phyloP scores from a whole-genome alignment of 352 stramenopile genomes.

The Phytophthora cactorum region DNA sequence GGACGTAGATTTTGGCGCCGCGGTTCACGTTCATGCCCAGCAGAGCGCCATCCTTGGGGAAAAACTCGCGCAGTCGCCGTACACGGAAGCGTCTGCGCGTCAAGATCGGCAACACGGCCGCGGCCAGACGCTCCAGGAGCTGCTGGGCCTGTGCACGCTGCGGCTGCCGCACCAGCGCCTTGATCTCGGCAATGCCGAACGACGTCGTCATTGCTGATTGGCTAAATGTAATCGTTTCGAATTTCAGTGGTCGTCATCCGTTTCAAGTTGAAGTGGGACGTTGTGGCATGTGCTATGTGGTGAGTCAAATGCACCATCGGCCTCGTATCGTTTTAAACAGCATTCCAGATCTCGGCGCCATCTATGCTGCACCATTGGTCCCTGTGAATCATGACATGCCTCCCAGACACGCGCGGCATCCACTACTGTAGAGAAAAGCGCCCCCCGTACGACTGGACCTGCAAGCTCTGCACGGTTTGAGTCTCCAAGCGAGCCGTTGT shows the following conservation, averaged over 20 bases:
- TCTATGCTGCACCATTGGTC: no score
- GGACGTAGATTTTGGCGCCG: constrained; percentile 75
- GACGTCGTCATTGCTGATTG: constrained; percentile 25
- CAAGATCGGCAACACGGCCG: constrained; percentile 64
- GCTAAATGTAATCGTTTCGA: constrained; percentile 1
- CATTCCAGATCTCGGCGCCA: no score
- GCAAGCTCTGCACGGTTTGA: no score
- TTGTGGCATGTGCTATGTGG: neutral
- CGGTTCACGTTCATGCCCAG: constrained; percentile 86
- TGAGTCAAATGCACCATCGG: neutral
- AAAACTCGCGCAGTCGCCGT: constrained; percentile 66
- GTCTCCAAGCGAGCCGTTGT: no score
- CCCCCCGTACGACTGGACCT: no score
- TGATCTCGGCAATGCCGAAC: constrained; percentile 43
- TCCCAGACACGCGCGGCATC: neutral
- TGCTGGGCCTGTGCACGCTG: constrained; percentile 42
- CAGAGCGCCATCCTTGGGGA: constrained; percentile 59
- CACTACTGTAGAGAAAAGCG: no score
- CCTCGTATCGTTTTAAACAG: no score
- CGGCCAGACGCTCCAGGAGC: constrained; percentile 57
- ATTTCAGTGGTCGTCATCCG: constrained; percentile 20
- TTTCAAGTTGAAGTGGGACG: constrained; percentile 19
- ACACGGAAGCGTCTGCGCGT: constrained; percentile 61
- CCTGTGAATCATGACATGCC: no score
- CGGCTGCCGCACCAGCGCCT: constrained; percentile 49